Evolutionary conservation across 495 filamentous ascomycete species (phyloP), one percentile per base, ranked within the genome.

Genomic region (Penicillium herquei): DNA sequence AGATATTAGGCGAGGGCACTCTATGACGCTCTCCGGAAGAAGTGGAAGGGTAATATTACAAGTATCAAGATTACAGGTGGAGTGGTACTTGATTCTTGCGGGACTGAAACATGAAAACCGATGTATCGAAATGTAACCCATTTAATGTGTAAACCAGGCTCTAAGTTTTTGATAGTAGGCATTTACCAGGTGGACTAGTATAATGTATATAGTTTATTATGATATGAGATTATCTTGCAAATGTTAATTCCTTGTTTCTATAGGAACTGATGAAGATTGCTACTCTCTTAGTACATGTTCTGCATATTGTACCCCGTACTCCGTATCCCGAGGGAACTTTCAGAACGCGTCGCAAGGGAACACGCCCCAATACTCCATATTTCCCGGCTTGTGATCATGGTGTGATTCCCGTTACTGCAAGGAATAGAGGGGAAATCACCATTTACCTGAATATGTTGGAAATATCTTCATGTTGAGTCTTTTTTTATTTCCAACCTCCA

Each of bases 11-110:
- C 40, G 31, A 43, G 40, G 3, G n/a, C 18, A 51, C 54, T 63
- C 63, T 63, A 65, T 65, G 63, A 63, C 62, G 62, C 56, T 51
- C 52, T 47, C 56, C 59, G 63, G 63, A 63, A 56, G 51, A 39
- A 41, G 26, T 64, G 61, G 64, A 62, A 55, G 44, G 43, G 59
- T 54, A 59, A 62, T 16, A 61, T 65, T 65, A 63, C 63, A 32
- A 45, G 53, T n/a, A n/a, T n/a, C n/a, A n/a, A n/a, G n/a, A 61
- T 65, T 65, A 63, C 63, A 32, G 40, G 53, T 59, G 55, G 54
- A 41, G 49, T 39, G 33, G 34, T 46, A 46, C 43, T 46, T 46
- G 34, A 9, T 49, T 31, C 3, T 11, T 51, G 37, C 49, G 49
- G 49, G 37, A 51, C 34, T 41, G 26, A 3, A 31, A 39, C 49